A percentile compares a stretch with the other conserved stretches of the same genome.
Evolutionary conservation across 805 yeast species (phyloP).

Genomic region (Hanseniaspora singularis): DNA sequence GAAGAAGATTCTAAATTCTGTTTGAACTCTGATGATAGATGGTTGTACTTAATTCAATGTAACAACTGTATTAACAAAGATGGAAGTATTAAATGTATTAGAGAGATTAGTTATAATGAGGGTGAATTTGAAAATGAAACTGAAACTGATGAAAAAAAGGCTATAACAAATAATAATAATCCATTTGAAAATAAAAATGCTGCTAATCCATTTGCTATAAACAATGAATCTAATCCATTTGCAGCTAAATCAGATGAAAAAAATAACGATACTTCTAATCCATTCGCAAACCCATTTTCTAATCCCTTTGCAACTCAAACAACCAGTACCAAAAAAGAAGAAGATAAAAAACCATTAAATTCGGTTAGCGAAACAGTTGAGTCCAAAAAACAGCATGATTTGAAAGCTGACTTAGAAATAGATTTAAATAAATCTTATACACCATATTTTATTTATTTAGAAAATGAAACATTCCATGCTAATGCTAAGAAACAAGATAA

Average conservation of each 20-base stretch:
- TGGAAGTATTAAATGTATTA: conserved; percentile 62
- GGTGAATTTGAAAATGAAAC: conserved; percentile 33
- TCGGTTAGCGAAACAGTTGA: conserved; percentile 16
- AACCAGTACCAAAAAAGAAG: conserved; percentile 9
- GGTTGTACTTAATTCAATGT: conserved; percentile 72
- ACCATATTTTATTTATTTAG: conserved; percentile 60
- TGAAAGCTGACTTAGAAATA: conserved; percentile 20
- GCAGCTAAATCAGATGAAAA: conserved; percentile 3
- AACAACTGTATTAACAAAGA: conserved; percentile 54
- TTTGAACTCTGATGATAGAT: conserved; percentile 61
- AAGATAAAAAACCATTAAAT: conserved; percentile 25
- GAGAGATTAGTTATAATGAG: conserved; percentile 62
- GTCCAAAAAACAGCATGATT: conserved; percentile 24
- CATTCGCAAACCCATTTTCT: neutral
- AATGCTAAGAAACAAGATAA: conserved; percentile 36
- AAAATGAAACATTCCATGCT: conserved; percentile 52
- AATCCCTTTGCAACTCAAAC: conserved; percentile 13
- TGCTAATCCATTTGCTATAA: conserved; percentile 26
- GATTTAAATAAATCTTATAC: conserved; percentile 34
- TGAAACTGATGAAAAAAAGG: conserved; percentile 33
- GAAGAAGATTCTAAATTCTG: conserved; percentile 29
- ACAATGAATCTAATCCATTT: conserved; percentile 22
- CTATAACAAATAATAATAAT: conserved; percentile 29
- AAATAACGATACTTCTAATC: too few relatives aligned
- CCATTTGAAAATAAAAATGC: conserved; percentile 30